phyloP scores from a whole-genome alignment of 306 rosid genomes.

The Gillenia trifoliata region DNA sequence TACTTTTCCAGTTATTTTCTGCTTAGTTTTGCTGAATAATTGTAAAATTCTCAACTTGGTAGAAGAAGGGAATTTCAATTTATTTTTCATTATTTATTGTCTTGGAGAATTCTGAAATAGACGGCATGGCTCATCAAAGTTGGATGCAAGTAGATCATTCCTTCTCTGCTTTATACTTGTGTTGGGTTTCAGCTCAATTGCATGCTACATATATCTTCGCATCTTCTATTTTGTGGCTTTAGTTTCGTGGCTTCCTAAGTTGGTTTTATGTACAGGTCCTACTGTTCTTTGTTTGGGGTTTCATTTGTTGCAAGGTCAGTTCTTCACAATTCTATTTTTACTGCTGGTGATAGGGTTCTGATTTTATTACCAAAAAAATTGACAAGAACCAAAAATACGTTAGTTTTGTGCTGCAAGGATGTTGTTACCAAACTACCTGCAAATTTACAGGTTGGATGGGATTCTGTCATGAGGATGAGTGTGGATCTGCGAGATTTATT shows the following conservation, averaged over 20 bases:
- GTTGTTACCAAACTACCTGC: conserved; percentile 15
- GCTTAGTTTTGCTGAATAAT: neutral
- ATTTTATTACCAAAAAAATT: neutral
- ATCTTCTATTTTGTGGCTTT: neutral
- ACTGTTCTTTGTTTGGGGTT: conserved; percentile 73
- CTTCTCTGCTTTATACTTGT: neutral
- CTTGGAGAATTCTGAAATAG: neutral
- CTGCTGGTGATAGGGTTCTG: neutral
- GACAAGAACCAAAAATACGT: conserved; percentile 2
- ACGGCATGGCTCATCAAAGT: neutral
- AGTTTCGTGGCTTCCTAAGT: conserved; percentile 28
- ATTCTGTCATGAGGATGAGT: conserved; percentile 98
- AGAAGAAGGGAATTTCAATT: conserved; percentile 6
- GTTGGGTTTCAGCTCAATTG: conserved; percentile 7
- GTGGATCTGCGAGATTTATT: conserved; percentile 83
- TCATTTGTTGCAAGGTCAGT: conserved; percentile 93
- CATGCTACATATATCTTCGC: neutral
- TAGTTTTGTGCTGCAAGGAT: conserved; percentile 20
- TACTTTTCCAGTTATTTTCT: neutral
- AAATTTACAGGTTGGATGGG: conserved; percentile 85
- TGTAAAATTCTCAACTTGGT: neutral
- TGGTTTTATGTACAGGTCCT: conserved; percentile 57
- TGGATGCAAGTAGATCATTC: neutral
- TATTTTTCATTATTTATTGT: neutral
- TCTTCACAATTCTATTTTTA: neutral